Conservation (phyloP, 2,329 filamentous ascomycete species). For the Fusarium decemcellulare region DNA sequence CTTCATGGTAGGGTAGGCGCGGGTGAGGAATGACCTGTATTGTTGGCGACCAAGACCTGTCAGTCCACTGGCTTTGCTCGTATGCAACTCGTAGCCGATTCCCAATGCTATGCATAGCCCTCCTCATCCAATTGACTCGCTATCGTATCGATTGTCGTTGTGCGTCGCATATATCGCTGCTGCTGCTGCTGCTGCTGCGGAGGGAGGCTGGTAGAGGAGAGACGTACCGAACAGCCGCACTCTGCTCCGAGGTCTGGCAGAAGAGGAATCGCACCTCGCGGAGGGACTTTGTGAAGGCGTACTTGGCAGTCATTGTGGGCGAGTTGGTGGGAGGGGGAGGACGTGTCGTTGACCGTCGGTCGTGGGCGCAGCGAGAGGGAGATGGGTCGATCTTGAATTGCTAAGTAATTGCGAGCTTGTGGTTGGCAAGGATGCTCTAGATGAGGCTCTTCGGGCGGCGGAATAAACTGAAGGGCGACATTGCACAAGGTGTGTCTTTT, state of each 20-base stretch:
- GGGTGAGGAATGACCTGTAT: slow-evolving; percentile 86
- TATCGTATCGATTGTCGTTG: slow-evolving; percentile 11
- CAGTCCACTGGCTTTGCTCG: slow-evolving; percentile 18
- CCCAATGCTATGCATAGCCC: neutral
- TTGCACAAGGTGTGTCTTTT: slow-evolving; percentile 19
- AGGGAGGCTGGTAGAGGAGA: slow-evolving; percentile 7
- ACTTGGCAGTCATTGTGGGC: slow-evolving; percentile 86
- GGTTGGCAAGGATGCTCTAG: slow-evolving; percentile 46
- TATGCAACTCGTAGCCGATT: neutral
- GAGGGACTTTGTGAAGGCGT: slow-evolving; percentile 88
- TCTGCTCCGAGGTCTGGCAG: slow-evolving; percentile 94
- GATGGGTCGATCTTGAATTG: slow-evolving; percentile 34
- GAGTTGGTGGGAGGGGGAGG: neutral
- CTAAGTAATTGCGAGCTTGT: slow-evolving; percentile 48
- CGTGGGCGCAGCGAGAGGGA: slow-evolving; percentile 1
- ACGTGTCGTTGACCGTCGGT: slow-evolving; percentile 8
- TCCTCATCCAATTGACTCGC: slow-evolving; percentile 32
- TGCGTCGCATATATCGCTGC: neutral
- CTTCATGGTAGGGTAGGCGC: slow-evolving; percentile 98
- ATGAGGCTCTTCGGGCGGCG: slow-evolving; percentile 35
- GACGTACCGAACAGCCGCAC: slow-evolving; percentile 86
- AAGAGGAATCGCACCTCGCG: slow-evolving; percentile 98
- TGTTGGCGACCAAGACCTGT: slow-evolving; percentile 14
- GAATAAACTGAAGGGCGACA: slow-evolving; percentile 37
- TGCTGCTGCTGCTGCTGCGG: slow-evolving; percentile 5